Conservation (phyloP, 2,329 filamentous ascomycete species). For the Paecilomyces sp. region DNA sequence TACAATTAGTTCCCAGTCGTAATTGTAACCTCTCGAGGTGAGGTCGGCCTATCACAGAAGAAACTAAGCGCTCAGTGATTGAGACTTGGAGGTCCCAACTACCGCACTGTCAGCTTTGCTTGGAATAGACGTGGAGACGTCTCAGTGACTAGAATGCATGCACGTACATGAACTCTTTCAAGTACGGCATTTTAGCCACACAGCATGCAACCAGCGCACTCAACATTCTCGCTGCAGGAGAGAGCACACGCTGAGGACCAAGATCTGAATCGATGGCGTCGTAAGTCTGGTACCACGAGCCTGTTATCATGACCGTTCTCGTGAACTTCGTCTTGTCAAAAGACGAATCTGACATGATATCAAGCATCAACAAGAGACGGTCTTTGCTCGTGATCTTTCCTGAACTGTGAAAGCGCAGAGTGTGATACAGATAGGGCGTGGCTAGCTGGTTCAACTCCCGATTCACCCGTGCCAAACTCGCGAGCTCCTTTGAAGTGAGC, state of each 20-base stretch:
- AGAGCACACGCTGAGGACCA: background rate
- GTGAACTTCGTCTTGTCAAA: background rate
- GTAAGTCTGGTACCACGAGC: background rate
- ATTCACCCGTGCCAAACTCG: background rate
- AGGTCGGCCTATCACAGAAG: background rate
- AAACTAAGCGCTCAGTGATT: background rate
- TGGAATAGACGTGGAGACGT: background rate
- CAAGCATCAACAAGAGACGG: background rate
- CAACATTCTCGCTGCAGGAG: background rate
- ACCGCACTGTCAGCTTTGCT: background rate
- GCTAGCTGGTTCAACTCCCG: background rate
- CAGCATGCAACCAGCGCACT: background rate
- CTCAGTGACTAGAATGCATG: background rate
- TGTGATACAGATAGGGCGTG: background rate
- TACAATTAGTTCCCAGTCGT: background rate
- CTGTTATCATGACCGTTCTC: background rate
- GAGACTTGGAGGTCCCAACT: background rate
- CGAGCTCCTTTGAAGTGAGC: background rate
- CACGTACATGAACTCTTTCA: background rate
- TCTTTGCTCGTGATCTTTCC: background rate
- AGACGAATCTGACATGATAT: background rate
- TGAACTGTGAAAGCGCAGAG: background rate
- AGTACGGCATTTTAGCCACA: background rate
- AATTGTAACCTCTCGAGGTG: background rate
- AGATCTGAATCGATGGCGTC: background rate